Evolutionary conservation across 306 rosid species (phyloP).

Genomic region (Acacia confusa): DNA sequence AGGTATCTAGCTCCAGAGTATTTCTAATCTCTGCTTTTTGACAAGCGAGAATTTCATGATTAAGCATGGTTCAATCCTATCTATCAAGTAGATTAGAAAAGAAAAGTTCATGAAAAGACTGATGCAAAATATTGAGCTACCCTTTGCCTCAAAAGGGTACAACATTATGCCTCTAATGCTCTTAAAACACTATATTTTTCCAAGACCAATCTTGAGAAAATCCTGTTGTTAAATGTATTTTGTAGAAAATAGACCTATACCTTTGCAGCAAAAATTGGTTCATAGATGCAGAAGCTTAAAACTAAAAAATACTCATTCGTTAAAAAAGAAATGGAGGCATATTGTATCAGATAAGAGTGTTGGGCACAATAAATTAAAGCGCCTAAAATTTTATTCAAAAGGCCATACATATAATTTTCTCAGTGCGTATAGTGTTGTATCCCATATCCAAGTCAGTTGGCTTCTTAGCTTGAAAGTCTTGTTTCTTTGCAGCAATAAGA

Average conservation of each 20-base stretch:
- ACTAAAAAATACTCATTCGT: not conserved
- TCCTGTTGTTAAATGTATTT: not conserved
- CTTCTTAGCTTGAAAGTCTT: not conserved
- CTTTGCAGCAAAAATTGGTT: not conserved
- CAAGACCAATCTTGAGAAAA: not conserved
- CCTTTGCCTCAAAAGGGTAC: not conserved
- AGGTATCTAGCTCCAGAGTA: no score
- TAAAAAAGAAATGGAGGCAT: not conserved
- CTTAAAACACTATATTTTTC: not conserved
- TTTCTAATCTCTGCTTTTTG: not conserved
- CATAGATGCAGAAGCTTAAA: not conserved
- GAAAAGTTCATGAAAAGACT: not conserved
- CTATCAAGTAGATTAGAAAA: not conserved
- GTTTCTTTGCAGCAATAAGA: not conserved
- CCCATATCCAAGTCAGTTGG: not conserved
- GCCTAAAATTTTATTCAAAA: not conserved
- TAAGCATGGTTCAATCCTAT: conserved; percentile 1
- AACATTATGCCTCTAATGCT: not conserved
- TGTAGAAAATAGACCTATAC: not conserved
- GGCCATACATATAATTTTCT: not conserved
- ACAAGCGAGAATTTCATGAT: conserved; percentile 13
- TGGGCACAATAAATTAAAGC: not conserved
- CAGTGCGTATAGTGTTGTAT: not conserved
- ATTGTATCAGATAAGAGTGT: not conserved
- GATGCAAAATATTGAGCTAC: not conserved